phyloP scores from a whole-genome alignment of 225 moss, liverwort and hornwort species.

The Polytrichum formosum region DNA sequence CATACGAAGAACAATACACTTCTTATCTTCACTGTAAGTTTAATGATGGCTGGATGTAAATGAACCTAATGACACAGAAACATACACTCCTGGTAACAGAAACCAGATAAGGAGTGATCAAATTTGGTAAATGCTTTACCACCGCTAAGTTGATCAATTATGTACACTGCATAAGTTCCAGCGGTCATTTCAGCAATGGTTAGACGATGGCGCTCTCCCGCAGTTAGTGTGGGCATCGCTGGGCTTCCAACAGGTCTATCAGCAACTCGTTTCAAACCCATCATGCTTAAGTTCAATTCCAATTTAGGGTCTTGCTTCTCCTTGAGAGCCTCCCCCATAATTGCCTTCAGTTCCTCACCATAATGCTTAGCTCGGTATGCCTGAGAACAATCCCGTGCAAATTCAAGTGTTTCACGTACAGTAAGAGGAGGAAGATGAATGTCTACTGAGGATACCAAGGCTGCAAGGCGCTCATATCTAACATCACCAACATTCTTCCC shows the following conservation, averaged over 20 bases:
- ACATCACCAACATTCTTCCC: slow-evolving; percentile 48
- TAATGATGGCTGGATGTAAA: not conserved
- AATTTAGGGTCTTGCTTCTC: slow-evolving; percentile 87
- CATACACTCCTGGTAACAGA: no score
- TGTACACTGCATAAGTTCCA: slow-evolving; percentile 84
- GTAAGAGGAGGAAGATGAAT: slow-evolving; percentile 57
- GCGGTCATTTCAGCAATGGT: slow-evolving; percentile 77
- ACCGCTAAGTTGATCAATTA: slow-evolving; percentile 72
- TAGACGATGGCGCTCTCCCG: slow-evolving; percentile 71
- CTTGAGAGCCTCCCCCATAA: slow-evolving; percentile 76
- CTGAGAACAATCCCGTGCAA: slow-evolving; percentile 73
- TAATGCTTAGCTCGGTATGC: slow-evolving; percentile 46
- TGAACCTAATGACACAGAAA: no score
- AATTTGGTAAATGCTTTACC: slow-evolving; percentile 24
- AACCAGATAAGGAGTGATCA: not conserved
- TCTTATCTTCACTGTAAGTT: not conserved
- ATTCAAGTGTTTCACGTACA: slow-evolving; percentile 86
- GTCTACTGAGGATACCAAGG: slow-evolving; percentile 51
- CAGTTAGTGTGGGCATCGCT: slow-evolving; percentile 67
- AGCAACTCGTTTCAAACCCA: slow-evolving; percentile 82
- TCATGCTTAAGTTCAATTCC: slow-evolving; percentile 76
- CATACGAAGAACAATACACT: not conserved
- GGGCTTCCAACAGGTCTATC: slow-evolving; percentile 72
- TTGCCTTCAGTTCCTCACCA: slow-evolving; percentile 39
- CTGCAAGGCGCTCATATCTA: slow-evolving; percentile 63